Conservation (phyloP, 2,329 filamentous ascomycete species). For the Gaeumannomyces tritici region DNA sequence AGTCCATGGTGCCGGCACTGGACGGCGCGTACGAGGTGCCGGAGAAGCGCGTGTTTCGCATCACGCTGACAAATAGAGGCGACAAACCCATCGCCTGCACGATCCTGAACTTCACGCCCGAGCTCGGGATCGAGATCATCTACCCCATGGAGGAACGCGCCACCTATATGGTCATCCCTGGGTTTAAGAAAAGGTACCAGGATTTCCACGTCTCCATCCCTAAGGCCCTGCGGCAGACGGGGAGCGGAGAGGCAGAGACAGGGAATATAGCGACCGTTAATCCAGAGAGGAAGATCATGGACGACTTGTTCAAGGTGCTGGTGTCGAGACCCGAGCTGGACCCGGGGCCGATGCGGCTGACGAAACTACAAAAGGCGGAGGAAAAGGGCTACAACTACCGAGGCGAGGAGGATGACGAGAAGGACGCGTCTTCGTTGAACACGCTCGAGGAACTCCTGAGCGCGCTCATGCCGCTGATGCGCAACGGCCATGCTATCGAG, state of each 20-base stretch:
- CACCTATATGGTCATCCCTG: background rate
- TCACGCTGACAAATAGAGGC: constrained; percentile 1
- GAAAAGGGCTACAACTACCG: background rate
- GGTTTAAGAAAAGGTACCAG: too few species aligned
- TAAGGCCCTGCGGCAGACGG: background rate
- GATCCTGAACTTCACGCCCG: background rate
- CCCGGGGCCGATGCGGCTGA: background rate
- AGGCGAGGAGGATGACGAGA: too few species aligned
- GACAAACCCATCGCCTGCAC: background rate
- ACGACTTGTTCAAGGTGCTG: background rate
- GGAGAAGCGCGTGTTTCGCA: background rate
- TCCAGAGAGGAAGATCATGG: background rate
- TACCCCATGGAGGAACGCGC: background rate
- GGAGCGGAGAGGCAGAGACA: too few species aligned
- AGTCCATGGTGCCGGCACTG: too few species aligned
- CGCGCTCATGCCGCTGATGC: background rate
- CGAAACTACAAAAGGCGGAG: background rate
- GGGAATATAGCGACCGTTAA: background rate
- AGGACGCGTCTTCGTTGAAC: background rate
- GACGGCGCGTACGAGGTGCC: too few species aligned
- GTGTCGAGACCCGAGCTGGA: background rate
- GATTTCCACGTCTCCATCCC: background rate
- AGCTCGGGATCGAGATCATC: background rate
- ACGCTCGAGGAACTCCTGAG: background rate
- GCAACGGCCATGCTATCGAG: background rate